phyloP scores from a whole-genome alignment of 306 rosid species.

The Mimosa pudica region DNA sequence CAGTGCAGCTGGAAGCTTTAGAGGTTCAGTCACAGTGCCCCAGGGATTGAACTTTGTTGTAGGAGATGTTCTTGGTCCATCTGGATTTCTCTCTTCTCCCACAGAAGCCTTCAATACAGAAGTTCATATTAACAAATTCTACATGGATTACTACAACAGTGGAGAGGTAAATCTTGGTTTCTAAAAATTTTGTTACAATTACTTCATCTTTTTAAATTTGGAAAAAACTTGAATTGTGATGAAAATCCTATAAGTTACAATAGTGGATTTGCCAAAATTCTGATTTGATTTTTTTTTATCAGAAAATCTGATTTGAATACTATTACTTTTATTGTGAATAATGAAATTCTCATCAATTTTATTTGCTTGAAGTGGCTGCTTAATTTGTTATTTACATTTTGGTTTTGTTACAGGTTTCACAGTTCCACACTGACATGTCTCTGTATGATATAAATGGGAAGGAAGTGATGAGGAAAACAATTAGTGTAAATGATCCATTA shows the following conservation, averaged over 20 bases:
- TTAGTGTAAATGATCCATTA: slow-evolving; percentile 90
- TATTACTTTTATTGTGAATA: slow-evolving; percentile 8
- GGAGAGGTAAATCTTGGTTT: slow-evolving; percentile 73
- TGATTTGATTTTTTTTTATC: neutral
- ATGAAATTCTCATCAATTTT: neutral
- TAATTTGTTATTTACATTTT: neutral
- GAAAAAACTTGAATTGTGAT: neutral
- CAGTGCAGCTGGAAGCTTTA: slow-evolving; percentile 94
- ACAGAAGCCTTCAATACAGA: slow-evolving; percentile 83
- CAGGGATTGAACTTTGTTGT: slow-evolving; percentile 92
- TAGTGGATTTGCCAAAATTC: slow-evolving; percentile 4
- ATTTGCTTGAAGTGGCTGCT: slow-evolving; percentile 7
- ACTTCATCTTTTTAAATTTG: neutral
- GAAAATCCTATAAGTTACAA: neutral
- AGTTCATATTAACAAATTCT: slow-evolving; percentile 89
- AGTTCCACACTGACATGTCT: slow-evolving; percentile 88
- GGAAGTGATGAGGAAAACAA: slow-evolving; percentile 88
- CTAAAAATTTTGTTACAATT: neutral
- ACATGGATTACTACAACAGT: slow-evolving; percentile 83
- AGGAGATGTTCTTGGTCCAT: slow-evolving; percentile 87
- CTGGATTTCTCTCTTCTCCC: slow-evolving; percentile 82
- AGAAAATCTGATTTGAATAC: neutral
- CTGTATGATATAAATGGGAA: slow-evolving; percentile 74
- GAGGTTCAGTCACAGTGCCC: slow-evolving; percentile 91
- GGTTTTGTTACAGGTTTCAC: slow-evolving; percentile 65